A percentile compares a stretch with the other conserved stretches of the same genome.
Conservation (phyloP, 495 filamentous ascomycete genomes). For the Achaetomiella virescens region DNA sequence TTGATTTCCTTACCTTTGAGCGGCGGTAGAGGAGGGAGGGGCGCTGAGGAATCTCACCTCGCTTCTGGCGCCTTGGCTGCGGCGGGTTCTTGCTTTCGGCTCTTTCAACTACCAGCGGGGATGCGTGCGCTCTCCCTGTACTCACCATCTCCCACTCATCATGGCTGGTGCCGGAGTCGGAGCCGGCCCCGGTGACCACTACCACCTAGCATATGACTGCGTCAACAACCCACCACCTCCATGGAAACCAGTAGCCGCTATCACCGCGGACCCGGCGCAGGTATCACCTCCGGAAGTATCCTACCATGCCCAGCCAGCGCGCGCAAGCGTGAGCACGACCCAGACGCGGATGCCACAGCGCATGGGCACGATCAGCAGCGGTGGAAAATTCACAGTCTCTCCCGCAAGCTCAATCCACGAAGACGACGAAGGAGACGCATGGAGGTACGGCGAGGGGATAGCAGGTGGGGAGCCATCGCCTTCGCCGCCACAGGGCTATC, state of each 20-base stretch:
- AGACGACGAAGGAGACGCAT: background rate
- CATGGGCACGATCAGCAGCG: constrained; percentile 15
- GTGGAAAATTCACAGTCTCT: constrained; percentile 14
- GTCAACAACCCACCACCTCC: background rate
- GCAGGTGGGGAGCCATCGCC: background rate
- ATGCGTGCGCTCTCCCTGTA: background rate
- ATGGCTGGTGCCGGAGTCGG: background rate
- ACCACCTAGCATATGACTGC: constrained; percentile 3
- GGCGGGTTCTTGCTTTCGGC: too few relatives aligned
- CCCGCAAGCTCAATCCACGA: constrained; percentile 23
- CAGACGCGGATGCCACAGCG: constrained; percentile 4
- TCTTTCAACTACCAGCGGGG: too few relatives aligned
- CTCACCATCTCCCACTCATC: background rate
- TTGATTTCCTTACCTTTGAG: too few relatives aligned
- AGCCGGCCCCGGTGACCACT: background rate
- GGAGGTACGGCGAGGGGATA: background rate
- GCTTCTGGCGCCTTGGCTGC: too few relatives aligned
- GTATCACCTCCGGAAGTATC: background rate
- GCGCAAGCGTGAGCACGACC: background rate
- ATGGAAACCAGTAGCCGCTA: background rate
- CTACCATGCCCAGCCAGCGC: background rate
- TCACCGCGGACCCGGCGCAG: background rate
- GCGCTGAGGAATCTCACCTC: too few relatives aligned
- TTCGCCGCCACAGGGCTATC: constrained; percentile 2
- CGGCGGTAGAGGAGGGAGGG: too few relatives aligned